phyloP scores from a whole-genome alignment of 257 asterid species.

The Penstemon newberryi region DNA sequence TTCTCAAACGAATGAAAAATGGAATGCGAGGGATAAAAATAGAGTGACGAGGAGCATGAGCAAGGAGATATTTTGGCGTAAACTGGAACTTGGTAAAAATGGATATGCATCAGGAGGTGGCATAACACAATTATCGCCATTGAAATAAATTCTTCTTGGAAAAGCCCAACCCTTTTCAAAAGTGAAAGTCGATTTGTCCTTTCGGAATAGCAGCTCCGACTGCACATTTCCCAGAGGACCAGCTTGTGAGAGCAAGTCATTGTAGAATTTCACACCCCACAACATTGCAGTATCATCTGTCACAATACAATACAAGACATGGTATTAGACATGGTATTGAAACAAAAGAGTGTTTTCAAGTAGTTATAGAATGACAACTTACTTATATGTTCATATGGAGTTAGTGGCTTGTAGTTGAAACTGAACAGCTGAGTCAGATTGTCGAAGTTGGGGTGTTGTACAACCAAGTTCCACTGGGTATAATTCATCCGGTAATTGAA shows the following conservation, averaged over 20 bases:
- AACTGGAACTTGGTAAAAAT: slow-evolving; percentile 42
- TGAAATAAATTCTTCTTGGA: slow-evolving; percentile 63
- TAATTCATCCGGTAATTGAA: slow-evolving; percentile 64
- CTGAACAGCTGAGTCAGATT: slow-evolving; percentile 60
- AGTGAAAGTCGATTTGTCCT: slow-evolving; percentile 57
- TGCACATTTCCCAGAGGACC: slow-evolving; percentile 63
- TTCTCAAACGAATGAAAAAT: slow-evolving; percentile 23
- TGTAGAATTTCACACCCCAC: slow-evolving; percentile 64
- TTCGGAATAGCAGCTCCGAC: slow-evolving; percentile 62
- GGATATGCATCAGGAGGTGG: slow-evolving; percentile 67
- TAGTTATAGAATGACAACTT: slow-evolving; percentile 22
- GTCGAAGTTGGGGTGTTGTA: slow-evolving; percentile 64
- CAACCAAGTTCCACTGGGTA: slow-evolving; percentile 56
- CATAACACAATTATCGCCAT: slow-evolving; percentile 68
- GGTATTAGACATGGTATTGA: not conserved
- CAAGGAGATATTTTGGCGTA: slow-evolving; percentile 29
- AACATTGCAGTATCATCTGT: slow-evolving; percentile 67
- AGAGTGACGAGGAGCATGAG: slow-evolving; percentile 31
- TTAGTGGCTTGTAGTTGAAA: slow-evolving; percentile 64
- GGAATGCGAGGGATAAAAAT: slow-evolving; percentile 28
- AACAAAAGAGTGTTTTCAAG: not conserved
- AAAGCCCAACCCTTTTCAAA: slow-evolving; percentile 72
- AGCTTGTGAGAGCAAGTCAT: slow-evolving; percentile 54
- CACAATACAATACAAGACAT: not conserved
- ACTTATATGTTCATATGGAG: slow-evolving; percentile 58